These are phyloP conservation scores for Odonthalia washingtoniensis DNA, from an alignment of 31 red algal species.

Conservation along the genomic window DNA sequence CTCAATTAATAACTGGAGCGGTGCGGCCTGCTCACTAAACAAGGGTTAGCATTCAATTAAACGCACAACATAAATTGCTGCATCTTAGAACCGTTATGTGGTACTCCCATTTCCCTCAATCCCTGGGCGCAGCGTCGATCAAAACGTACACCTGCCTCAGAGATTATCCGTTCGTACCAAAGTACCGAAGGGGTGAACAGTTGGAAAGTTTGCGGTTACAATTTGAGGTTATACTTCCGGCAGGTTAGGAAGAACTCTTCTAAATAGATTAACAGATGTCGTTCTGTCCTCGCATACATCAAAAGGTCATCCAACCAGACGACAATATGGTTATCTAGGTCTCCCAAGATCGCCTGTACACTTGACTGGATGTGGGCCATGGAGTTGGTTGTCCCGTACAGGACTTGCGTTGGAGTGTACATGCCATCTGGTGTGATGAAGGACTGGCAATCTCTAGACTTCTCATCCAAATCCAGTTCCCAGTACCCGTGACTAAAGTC, in stretches of 20 bases:
- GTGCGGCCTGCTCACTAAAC: conserved; percentile 4
- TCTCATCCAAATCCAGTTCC: no score
- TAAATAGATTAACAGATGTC: not conserved
- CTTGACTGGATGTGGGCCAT: conserved; percentile 13
- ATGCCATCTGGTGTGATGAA: no score
- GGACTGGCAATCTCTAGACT: no score
- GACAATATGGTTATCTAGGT: conserved; percentile 7
- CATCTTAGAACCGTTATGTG: conserved; percentile 23
- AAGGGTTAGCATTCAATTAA: conserved; percentile 26
- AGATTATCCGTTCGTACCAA: conserved; percentile 32
- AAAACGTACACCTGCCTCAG: not conserved
- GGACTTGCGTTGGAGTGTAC: conserved; percentile 35
- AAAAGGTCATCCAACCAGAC: conserved; percentile 59
- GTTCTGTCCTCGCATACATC: not conserved
- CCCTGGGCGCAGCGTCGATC: not conserved
- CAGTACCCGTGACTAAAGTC: conserved; percentile 50
- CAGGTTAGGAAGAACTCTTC: conserved; percentile 14
- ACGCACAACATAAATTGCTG: conserved; percentile 7
- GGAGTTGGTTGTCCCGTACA: conserved; percentile 38
- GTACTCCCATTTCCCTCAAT: not conserved
- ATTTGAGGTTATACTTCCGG: not conserved
- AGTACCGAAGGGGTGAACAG: no score
- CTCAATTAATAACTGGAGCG: conserved; percentile 29
- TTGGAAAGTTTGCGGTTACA: conserved; percentile 19
- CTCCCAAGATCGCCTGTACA: not conserved